Evolutionary conservation across 129 eudicot genomes (phyloP), one percentile per base, ranked within the genome.

Genomic region (Erigeron canadensis): DNA sequence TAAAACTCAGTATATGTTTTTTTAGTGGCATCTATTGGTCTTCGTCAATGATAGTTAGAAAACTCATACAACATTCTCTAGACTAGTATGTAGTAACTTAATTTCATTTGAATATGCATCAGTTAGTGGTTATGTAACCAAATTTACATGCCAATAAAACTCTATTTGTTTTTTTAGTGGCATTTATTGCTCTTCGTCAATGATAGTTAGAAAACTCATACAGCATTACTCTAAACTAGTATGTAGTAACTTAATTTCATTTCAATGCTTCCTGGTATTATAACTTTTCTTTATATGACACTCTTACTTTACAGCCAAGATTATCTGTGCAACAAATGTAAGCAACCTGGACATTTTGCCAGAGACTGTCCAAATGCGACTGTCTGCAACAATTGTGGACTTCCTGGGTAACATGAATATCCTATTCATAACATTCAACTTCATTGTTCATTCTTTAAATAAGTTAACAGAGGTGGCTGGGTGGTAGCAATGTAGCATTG

Each of bases 341-440:
- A 79, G 69, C 87, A 87, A 58, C 89, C 96, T 59, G 96, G 96
- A 23, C 96, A 86, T 69, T 82, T 89, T 80, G 96, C 89, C 38
- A 84, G 96, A 84, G 92, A 84, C 57, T 89, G 96, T 65, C 82
- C 89, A 13, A 89, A 89, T 63, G 82, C 76, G 57, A 86, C 96
- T 45, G 92, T 89, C 63, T 89, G 96, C 78, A 89, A 89, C 88
- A 89, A 86, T 75, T 89, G 96, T 51, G 96, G 96, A 55, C 84
- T 77, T 71, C 96, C 96, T 10, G 96, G 96, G 96, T 89, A 81
- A 73, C 73, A 66, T 71, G 11, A 18, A 66, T 60, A 51, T 65
- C 46, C 9, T 15, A 9, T 55, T 70, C 9, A 19, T 39, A 22
- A 38, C 11, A 5, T 13, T 74, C 61, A 65, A 9, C 1, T 22